These are phyloP conservation scores for Verbascum thapsus DNA, from an alignment of 257 asterid genomes.

Conservation along the genomic window DNA sequence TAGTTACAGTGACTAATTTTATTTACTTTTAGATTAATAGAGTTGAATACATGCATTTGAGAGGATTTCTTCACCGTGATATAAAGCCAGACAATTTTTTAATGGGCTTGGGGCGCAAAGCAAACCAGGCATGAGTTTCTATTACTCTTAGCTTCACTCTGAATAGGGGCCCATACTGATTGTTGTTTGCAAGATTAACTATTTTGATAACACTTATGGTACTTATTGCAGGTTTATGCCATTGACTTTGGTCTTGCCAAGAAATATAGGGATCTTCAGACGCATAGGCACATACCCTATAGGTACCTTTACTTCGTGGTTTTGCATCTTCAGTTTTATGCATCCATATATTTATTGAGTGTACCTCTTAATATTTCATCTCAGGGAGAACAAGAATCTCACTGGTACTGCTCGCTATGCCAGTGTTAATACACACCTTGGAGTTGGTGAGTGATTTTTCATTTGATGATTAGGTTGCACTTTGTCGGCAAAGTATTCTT, in stretches of 20 bases:
- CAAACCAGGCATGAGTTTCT: conserved; percentile 70
- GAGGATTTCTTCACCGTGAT: conserved; percentile 99
- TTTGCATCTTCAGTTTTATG: conserved; percentile 13
- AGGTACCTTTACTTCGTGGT: conserved; percentile 43
- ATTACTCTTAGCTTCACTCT: not conserved
- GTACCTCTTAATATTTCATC: conserved; percentile 25
- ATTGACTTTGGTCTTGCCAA: conserved; percentile 94
- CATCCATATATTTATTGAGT: conserved; percentile 17
- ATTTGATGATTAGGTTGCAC: conserved; percentile 21
- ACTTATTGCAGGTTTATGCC: conserved; percentile 59
- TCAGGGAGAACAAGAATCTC: conserved; percentile 96
- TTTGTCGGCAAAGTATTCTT: conserved; percentile 12
- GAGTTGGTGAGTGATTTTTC: conserved; percentile 72
- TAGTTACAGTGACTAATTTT: conserved; percentile 20
- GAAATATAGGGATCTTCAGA: conserved; percentile 71
- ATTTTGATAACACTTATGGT: conserved; percentile 16
- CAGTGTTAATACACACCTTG: conserved; percentile 90
- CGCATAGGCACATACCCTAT: conserved; percentile 83
- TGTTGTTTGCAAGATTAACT: conserved; percentile 9
- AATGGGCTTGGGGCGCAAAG: conserved; percentile 99
- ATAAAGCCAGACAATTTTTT: conserved; percentile 93
- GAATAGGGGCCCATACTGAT: conserved; percentile 9
- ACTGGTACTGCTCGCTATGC: conserved; percentile 98
- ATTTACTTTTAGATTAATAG: conserved; percentile 67
- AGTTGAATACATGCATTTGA: conserved; percentile 91